phyloP scores from a whole-genome alignment of 2,329 filamentous ascomycete genomes.

The Botryosphaeria agaves region DNA sequence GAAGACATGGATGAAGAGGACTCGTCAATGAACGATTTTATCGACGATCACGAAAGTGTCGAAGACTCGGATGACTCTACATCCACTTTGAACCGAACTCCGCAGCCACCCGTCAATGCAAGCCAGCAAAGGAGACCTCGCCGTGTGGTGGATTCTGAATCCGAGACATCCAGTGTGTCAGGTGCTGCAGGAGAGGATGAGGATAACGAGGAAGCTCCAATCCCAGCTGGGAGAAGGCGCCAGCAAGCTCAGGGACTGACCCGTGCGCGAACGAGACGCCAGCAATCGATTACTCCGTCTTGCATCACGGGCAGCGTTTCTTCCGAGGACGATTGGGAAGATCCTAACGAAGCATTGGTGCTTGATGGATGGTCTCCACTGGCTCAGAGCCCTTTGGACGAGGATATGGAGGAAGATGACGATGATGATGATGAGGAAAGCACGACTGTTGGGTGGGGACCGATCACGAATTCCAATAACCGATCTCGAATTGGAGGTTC shows the following conservation, averaged over 20 bases:
- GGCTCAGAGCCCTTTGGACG: conserved; percentile 14
- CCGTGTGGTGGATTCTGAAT: conserved; percentile 22
- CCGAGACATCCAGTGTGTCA: conserved; percentile 17
- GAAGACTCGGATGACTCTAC: conserved; percentile 11
- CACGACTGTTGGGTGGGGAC: conserved; percentile 27
- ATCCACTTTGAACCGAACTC: conserved; percentile 14
- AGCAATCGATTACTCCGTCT: background rate
- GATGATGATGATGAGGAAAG: conserved; percentile 22
- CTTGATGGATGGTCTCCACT: conserved; percentile 19
- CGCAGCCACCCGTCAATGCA: conserved; percentile 11
- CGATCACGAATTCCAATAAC: conserved; percentile 26
- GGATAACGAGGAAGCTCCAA: conserved; percentile 14
- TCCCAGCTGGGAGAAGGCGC: conserved; percentile 1
- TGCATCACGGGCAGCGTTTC: background rate
- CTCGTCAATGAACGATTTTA: conserved; percentile 24
- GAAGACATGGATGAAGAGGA: conserved; percentile 19
- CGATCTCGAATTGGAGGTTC: conserved; percentile 25
- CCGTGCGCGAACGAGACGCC: background rate
- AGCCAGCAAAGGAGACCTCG: conserved; percentile 11
- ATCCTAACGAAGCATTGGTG: conserved; percentile 11
- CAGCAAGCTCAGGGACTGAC: background rate
- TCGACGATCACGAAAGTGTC: conserved; percentile 15
- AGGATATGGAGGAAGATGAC: conserved; percentile 20
- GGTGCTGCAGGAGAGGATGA: conserved; percentile 17
- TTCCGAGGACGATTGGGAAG: conserved; percentile 1